Conservation (phyloP, 805 yeast species). For the Candida montana region DNA sequence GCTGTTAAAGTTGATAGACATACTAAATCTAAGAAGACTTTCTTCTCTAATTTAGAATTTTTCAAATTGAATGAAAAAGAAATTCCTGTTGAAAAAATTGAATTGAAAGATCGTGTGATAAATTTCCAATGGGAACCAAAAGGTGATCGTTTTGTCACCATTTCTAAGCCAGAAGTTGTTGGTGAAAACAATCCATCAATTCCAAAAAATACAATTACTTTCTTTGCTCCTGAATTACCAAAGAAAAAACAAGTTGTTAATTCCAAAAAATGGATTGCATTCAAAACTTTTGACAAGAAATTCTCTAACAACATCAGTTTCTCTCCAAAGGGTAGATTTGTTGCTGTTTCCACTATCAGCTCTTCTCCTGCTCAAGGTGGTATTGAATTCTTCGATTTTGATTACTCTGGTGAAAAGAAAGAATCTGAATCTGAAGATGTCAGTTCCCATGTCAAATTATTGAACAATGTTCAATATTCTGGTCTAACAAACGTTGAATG, state of each 20-base stretch:
- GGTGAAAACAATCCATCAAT: constrained; percentile 53
- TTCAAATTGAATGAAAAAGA: constrained; percentile 84
- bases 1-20: constrained; percentile 97
- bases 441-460: constrained; percentile 26
- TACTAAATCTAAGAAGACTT: constrained; percentile 89
- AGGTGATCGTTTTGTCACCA: constrained; percentile 78
- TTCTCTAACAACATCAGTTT: constrained; percentile 70
- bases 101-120: constrained; percentile 81
- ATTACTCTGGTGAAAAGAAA: constrained; percentile 66
- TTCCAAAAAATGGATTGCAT: constrained; percentile 53
- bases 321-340: constrained; percentile 93
- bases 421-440: constrained; percentile 36
- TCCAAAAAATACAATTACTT: constrained; percentile 59
- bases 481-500: constrained; percentile 83
- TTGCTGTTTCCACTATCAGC: constrained; percentile 42
- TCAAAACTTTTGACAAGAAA: constrained; percentile 52
- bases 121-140: constrained; percentile 96
- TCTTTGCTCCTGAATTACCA: constrained; percentile 74
- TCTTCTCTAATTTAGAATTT: constrained; percentile 87
- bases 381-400: constrained; percentile 81
- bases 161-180: constrained; percentile 52
- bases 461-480: constrained; percentile 58
- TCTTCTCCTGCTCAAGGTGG: constrained; percentile 50
- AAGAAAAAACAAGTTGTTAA: constrained; percentile 39
- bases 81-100: constrained; percentile 91